Evolutionary conservation across 257 asterid genomes (phyloP), one percentile per base, ranked within the genome.

Genomic region (Haberlea rhodopensis): DNA sequence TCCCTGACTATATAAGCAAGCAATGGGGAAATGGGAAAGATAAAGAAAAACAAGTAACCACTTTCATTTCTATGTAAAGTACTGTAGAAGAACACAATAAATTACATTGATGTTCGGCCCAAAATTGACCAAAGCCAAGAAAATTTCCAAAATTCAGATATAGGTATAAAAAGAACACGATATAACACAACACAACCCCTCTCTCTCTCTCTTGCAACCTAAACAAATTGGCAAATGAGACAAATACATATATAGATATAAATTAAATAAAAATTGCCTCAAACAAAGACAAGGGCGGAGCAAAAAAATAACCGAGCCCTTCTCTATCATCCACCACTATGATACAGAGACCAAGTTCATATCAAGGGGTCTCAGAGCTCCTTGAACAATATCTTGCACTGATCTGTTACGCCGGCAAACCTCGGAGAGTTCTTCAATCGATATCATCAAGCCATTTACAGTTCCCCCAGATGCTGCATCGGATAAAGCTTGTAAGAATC

Each of bases 351-450:
- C 62, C 72, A 82, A 76, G 81, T 83, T 83, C 83, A 91, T 48
- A 75, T 91, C 98, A 72, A 70, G 95, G 34, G 96, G 94, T 87
- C 90, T 82, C 83, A 91, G 73, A 76, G 98, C 91, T 77, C 94
- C 96, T 83, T 91, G 98, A 73, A 91, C 96, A 46, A 87, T 83
- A 75, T 89, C 98, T 77, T 87, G 99, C 68, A 92, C 99, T n/a
- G 94, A 85, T 77, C 97, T 76, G 74, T 92, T 92, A 5, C 99
- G 96, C 20, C 96, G 78, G 65, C 97, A 92, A 37, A 89, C 96
- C 82, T 89, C 99, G 0, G 99, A 85, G 52, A 92, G 68, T 71
- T 92, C 99, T 75, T 92, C 99, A 1, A 92, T 80, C 1, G 99
- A 95, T 70, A 78, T 72, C 78, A 85, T 83, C 68, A 84, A 71